Conservation (phyloP, 495 filamentous ascomycete genomes). For the Penicillium argentinense region DNA sequence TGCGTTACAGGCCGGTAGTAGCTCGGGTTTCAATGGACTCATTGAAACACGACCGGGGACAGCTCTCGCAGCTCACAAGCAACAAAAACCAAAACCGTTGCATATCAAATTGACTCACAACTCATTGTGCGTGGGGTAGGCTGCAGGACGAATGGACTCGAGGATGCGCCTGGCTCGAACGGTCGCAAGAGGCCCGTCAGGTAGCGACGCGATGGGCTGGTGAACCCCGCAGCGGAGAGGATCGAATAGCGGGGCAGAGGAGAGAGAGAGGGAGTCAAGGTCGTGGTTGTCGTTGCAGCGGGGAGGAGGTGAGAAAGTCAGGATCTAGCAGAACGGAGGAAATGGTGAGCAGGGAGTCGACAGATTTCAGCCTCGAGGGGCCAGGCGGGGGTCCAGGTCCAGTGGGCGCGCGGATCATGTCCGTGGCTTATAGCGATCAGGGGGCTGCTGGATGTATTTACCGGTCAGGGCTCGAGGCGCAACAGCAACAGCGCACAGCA, state of each 20-base stretch:
- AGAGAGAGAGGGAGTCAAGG: neutral
- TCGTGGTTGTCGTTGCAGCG: neutral
- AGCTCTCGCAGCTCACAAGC: no score
- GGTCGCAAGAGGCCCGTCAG: conserved; percentile 9
- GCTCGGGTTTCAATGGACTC: neutral
- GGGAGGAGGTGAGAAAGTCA: neutral
- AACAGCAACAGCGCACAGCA: no score
- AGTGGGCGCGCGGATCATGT: no score
- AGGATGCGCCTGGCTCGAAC: conserved; percentile 12
- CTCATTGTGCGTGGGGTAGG: conserved; percentile 30
- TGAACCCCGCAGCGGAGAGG: conserved; percentile 20
- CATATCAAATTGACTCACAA: conserved; percentile 27
- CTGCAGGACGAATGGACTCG: conserved; percentile 12
- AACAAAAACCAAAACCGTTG: neutral
- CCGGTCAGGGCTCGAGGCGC: no score
- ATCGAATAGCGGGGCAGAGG: conserved; percentile 1
- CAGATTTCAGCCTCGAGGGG: conserved; percentile 16
- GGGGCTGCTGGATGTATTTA: no score
- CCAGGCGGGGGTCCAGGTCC: conserved; percentile 7
- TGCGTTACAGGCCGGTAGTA: conserved; percentile 3
- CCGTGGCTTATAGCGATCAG: no score
- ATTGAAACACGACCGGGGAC: neutral
- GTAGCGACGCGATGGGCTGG: conserved; percentile 18
- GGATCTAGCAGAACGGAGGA: neutral
- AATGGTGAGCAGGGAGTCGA: conserved; percentile 4